Base-by-base conservation (phyloP, 2,329 filamentous ascomycete species). In the Venturiaceae sp. region DNA sequence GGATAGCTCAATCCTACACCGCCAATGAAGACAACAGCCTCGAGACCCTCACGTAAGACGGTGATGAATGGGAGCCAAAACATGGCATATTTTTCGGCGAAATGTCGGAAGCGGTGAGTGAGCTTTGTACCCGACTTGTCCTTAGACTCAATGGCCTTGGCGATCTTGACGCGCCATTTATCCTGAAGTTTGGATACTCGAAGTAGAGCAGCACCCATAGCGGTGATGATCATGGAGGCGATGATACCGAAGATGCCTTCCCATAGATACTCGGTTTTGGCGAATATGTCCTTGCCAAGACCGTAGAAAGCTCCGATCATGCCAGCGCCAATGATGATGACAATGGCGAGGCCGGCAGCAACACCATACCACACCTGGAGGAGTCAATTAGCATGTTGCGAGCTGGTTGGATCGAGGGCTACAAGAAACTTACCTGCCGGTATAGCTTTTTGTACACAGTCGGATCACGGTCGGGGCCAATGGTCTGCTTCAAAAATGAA, bases 11-110 rank as follows among this genome's bases (percentile, higher is more conserved):
- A 84, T 3, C 87, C 86, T 4, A 96, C 90, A 21, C 90, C 91
- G 16, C 88, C 89, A 57, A 95, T 84, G 70, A 95, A 95, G 26
- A 95, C 82, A 36, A 95, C 86, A 0, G 87, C 89, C 70, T 96
- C 91, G 32, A 95, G 81, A 2, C 90, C 91, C 70, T 95, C 90
- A 36, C 91, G 80, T 14, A 95, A 74, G n/a, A 94, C 87, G 0
- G 90, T 95, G 68, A 95, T 80, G 72, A 95, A 95, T 1, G 91
- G 91, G 58, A 95, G 76, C 50, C 89, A 72, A 69, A 95, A 94
- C 87, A 95, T 90, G 67, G 85, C 83, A 68, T 95, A 94, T 70
- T 88, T 90, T 70, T 92, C 86, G 21, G 78, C 72, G 74, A 82
- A 88, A 58, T 75, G 73, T 72, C 87, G 87, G 62, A 91, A 72